Evolutionary conservation across 352 stramenopile species (phyloP).

Genomic region (Globisporangium orthogonon): DNA sequence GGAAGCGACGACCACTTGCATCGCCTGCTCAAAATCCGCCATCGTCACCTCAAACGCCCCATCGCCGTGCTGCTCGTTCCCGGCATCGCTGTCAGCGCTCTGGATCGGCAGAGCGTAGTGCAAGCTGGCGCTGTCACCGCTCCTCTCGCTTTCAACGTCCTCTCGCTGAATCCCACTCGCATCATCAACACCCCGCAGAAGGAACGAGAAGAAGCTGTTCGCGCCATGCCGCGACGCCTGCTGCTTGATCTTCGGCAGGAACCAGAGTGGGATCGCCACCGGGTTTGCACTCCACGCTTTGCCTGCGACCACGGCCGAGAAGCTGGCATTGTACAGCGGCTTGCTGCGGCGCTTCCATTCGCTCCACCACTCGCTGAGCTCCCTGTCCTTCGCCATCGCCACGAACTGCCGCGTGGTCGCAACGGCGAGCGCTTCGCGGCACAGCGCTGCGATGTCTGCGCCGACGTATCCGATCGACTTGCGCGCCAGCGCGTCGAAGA

Average conservation of each 20-base stretch:
- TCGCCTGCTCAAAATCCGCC: constrained; percentile 70
- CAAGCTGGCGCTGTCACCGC: neutral
- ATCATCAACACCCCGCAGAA: neutral
- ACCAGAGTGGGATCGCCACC: neutral
- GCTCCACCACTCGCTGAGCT: constrained; percentile 53
- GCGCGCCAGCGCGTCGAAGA: constrained; percentile 31
- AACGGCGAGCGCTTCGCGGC: constrained; percentile 62
- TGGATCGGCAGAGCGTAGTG: neutral
- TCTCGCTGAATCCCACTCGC: neutral
- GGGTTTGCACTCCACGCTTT: constrained; percentile 57
- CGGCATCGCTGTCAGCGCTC: neutral
- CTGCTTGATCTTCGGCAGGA: neutral
- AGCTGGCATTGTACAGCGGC: constrained; percentile 27
- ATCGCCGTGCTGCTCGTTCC: neutral
- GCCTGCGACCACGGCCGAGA: constrained; percentile 37
- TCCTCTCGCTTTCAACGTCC: neutral
- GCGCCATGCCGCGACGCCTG: neutral
- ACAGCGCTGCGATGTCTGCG: constrained; percentile 73
- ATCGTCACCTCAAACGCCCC: constrained; percentile 49
- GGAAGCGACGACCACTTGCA: constrained; percentile 60
- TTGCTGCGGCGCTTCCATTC: constrained; percentile 43
- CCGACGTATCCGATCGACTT: constrained; percentile 74
- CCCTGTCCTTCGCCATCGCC: constrained; percentile 33
- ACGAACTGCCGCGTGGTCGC: constrained; percentile 63
- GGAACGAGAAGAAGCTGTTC: neutral